These are phyloP conservation scores for Nigrograna mackinnonii DNA, from an alignment of 2,329 filamentous ascomycete genomes.

Conservation along the genomic window DNA sequence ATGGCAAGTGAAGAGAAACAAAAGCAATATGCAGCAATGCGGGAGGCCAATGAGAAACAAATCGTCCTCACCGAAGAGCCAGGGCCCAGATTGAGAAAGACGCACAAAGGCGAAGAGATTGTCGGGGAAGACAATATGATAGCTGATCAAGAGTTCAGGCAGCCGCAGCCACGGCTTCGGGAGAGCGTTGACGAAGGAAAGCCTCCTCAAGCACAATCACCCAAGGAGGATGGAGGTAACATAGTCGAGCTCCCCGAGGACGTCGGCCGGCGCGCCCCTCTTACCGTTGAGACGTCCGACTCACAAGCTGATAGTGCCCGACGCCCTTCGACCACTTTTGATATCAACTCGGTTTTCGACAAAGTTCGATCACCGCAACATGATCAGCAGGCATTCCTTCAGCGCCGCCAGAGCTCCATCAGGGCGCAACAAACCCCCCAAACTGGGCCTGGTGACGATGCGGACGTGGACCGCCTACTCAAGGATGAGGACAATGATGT, in stretches of 20 bases:
- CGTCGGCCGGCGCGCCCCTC: slow-evolving; percentile 25
- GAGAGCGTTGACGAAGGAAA: slow-evolving; percentile 28
- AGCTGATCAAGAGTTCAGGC: slow-evolving; percentile 30
- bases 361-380: slow-evolving; percentile 75
- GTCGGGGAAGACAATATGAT: slow-evolving; percentile 68
- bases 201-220: slow-evolving; percentile 16
- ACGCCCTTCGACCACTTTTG: slow-evolving; percentile 68
- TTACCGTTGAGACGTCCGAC: slow-evolving; percentile 38
- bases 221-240: slow-evolving; percentile 15
- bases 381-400: slow-evolving; percentile 49
- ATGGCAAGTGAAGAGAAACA: slow-evolving; percentile 92
- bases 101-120: slow-evolving; percentile 93
- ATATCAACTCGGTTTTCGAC: slow-evolving; percentile 84
- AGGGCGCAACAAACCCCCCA: slow-evolving; percentile 43
- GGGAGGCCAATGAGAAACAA: slow-evolving; percentile 78
- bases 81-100: slow-evolving; percentile 80
- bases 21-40: slow-evolving; percentile 73
- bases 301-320: slow-evolving; percentile 39
- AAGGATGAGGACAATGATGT: slow-evolving; percentile 79
- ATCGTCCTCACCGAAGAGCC: slow-evolving; percentile 75
- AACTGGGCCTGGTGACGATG: slow-evolving; percentile 71
- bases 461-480: slow-evolving; percentile 87
- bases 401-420: slow-evolving; percentile 56
- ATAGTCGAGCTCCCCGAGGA: slow-evolving; percentile 40
- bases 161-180: slow-evolving; percentile 26